phyloP scores from a whole-genome alignment of 176 grass and related monocot genomes.

The Guadua angustifolia region DNA sequence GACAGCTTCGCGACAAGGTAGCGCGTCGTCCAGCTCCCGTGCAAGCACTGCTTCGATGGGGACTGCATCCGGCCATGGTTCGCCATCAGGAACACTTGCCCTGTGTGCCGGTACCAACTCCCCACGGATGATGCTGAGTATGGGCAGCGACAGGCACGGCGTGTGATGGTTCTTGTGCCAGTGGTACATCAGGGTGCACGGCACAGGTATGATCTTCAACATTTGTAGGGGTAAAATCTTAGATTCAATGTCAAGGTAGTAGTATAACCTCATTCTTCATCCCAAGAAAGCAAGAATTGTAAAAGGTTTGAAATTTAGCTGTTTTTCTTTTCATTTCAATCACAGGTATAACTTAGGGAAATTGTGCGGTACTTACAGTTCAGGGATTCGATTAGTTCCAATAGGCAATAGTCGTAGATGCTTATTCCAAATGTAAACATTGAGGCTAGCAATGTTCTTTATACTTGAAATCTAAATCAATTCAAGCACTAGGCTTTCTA shows the following conservation, averaged over 20 bases:
- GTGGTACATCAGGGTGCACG: not conserved
- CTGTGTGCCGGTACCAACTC: slow-evolving; percentile 66
- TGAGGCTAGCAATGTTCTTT: not conserved
- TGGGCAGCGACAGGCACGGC: slow-evolving; percentile 28
- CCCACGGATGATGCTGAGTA: slow-evolving; percentile 51
- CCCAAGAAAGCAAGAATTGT: not conserved
- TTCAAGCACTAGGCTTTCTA: not conserved
- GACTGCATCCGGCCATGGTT: slow-evolving; percentile 70
- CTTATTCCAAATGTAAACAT: not conserved
- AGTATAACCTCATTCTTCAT: not conserved
- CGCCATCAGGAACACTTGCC: slow-evolving; percentile 68
- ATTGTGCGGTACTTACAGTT: not conserved
- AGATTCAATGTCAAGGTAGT: not conserved
- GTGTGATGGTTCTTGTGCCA: not conserved
- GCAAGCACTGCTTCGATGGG: slow-evolving; percentile 71
- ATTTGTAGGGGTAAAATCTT: not conserved
- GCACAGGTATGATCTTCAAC: slow-evolving; percentile 46
- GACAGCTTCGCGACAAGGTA: slow-evolving; percentile 41
- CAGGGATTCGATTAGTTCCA: not conserved
- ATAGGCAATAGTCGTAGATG: not conserved
- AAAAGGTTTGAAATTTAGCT: not conserved
- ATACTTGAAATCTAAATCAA: not conserved
- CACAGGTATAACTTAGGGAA: not conserved
- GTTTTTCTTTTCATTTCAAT: not conserved
- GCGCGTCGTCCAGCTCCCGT: slow-evolving; percentile 50